phyloP scores from a whole-genome alignment of 495 filamentous ascomycete species.

The Parathielavia appendiculata region DNA sequence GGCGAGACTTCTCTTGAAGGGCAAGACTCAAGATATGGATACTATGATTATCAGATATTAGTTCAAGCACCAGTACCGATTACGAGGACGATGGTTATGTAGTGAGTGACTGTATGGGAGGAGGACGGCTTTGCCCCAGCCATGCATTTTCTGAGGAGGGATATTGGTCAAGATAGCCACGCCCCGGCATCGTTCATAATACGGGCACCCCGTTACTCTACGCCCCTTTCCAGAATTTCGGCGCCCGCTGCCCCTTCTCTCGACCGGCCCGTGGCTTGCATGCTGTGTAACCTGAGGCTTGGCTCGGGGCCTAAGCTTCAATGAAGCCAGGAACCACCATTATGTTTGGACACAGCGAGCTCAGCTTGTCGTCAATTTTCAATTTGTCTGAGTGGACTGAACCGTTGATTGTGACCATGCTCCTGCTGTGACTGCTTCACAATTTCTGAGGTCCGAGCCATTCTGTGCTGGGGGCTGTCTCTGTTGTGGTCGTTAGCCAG shows the following conservation, averaged over 20 bases:
- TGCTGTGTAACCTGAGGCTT: slow-evolving; percentile 5
- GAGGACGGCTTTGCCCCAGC: not conserved
- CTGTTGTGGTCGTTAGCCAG: too few relatives aligned
- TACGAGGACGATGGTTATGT: too few relatives aligned
- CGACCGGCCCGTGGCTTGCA: slow-evolving; percentile 1
- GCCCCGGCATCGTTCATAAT: not conserved
- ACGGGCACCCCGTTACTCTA: slow-evolving; percentile 6
- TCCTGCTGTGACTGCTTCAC: too few relatives aligned
- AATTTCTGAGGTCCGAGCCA: too few relatives aligned
- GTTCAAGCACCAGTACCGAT: too few relatives aligned
- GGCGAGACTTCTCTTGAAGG: too few relatives aligned
- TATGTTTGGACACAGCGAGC: not conserved
- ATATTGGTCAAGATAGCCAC: not conserved
- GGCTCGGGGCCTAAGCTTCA: not conserved
- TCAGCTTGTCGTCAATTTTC: not conserved
- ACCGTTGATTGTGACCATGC: too few relatives aligned
- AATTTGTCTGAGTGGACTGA: too few relatives aligned
- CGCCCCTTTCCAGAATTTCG: not conserved
- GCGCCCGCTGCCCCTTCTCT: not conserved
- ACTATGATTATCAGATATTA: too few relatives aligned
- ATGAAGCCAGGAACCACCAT: not conserved
- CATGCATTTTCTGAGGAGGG: not conserved
- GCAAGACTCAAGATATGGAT: too few relatives aligned
- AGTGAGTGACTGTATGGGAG: too few relatives aligned
- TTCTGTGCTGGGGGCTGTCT: too few relatives aligned